Evolutionary conservation across 2,329 filamentous ascomycete species (phyloP).

Genomic region (Cryphonectria carpinicola): DNA sequence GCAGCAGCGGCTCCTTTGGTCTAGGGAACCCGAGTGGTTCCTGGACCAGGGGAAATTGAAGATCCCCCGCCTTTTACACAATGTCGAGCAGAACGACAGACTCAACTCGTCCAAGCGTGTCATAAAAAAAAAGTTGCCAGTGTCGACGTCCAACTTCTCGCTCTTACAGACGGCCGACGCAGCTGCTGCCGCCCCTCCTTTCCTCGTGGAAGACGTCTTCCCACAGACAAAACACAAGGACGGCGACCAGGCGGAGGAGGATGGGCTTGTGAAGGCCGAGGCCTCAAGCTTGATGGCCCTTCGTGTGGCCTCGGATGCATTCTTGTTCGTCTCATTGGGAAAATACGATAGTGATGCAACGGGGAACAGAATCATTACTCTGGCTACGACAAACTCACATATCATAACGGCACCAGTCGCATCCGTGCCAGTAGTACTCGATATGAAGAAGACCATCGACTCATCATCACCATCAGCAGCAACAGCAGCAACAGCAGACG

Average conservation of each 20-base stretch:
- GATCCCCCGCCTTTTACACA: conserved; percentile 35
- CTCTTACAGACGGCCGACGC: conserved; percentile 4
- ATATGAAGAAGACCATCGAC: background rate
- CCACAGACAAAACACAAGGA: background rate
- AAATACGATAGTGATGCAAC: background rate
- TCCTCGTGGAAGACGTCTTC: background rate
- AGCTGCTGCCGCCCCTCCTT: background rate
- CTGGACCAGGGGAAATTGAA: conserved; percentile 33
- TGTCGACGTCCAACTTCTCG: background rate
- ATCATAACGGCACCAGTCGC: background rate
- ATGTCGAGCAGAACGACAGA: conserved; percentile 28
- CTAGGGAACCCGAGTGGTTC: conserved; percentile 36
- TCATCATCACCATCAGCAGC: background rate
- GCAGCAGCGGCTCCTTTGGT: conserved; percentile 34
- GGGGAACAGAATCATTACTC: conserved; percentile 5
- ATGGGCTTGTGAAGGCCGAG: background rate
- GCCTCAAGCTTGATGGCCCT: conserved; percentile 23
- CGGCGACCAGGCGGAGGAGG: background rate
- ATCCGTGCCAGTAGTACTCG: background rate
- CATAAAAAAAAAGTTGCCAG: conserved; percentile 23
- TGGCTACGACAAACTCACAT: background rate
- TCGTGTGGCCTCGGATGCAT: conserved; percentile 22
- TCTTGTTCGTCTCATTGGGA: conserved; percentile 27
- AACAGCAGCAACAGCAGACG: background rate
- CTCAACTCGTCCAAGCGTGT: conserved; percentile 31